Percentiles rank a stretch among this genome's conserved stretches.
Evolutionary conservation across 495 filamentous ascomycete species (phyloP).

Genomic region (Pyrenula massariospora): DNA sequence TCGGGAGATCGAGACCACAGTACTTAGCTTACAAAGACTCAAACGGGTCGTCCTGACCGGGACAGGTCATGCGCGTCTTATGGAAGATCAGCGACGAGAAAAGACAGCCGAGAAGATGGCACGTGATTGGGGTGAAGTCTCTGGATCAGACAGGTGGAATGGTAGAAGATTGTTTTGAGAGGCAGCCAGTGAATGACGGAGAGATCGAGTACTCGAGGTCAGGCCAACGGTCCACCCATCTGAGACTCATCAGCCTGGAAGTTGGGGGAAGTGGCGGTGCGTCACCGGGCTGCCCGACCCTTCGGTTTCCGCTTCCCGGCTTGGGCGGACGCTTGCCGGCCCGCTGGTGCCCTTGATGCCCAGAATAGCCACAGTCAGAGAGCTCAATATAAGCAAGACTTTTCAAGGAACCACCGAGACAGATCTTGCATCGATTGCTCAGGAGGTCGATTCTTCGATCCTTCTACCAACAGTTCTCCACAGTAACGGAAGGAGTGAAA

Average conservation of each 20-base stretch:
- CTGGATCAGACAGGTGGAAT: not conserved
- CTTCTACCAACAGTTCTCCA: no score
- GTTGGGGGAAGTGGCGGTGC: not conserved
- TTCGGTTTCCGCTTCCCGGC: no score
- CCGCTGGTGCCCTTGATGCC: no score
- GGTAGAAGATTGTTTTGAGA: not conserved
- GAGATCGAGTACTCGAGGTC: not conserved
- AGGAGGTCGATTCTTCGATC: no score
- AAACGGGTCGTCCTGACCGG: no score
- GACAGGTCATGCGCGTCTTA: not conserved
- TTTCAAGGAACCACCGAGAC: no score
- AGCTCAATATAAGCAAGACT: no score
- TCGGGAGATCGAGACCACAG: not conserved
- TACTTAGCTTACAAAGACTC: not conserved
- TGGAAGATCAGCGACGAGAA: not conserved
- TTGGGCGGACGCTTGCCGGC: no score
- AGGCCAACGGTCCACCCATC: not conserved
- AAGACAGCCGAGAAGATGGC: not conserved
- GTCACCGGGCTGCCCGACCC: no score
- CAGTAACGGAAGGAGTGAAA: no score
- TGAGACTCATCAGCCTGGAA: not conserved
- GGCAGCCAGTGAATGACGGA: not conserved
- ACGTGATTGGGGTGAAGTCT: not conserved
- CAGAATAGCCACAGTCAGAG: no score
- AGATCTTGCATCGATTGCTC: no score